Evolutionary conservation across 2,329 filamentous ascomycete genomes (phyloP).

Genomic region (Phyllosticta paracitricarpa): DNA sequence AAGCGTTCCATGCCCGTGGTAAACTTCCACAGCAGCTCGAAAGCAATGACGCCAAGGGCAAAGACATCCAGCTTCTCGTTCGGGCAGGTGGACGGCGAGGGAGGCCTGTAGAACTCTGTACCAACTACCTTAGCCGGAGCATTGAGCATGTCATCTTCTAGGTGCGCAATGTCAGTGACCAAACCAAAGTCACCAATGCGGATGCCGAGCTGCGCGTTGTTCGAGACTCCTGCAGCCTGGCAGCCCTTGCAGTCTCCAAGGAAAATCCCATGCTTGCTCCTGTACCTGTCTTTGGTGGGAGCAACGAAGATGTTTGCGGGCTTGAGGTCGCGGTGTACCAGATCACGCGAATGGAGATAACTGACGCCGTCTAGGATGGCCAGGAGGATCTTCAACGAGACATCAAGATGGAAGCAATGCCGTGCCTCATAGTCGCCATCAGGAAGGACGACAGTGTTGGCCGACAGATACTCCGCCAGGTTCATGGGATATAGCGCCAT

Average conservation of each 20-base stretch:
- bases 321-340: slow-evolving; percentile 59
- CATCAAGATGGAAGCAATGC: slow-evolving; percentile 54
- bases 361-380: slow-evolving; percentile 53
- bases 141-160: slow-evolving; percentile 14
- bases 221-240: slow-evolving; percentile 13
- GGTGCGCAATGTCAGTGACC: slow-evolving; percentile 44
- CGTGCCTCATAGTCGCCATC: slow-evolving; percentile 28
- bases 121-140: slow-evolving; percentile 41
- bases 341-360: slow-evolving; percentile 51
- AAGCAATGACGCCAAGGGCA: slow-evolving; percentile 51
- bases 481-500: slow-evolving; percentile 57
- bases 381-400: slow-evolving; percentile 48
- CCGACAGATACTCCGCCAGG: slow-evolving; percentile 48
- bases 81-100: slow-evolving; percentile 19
- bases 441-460: neutral
- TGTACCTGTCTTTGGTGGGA: slow-evolving; percentile 25
- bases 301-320: slow-evolving; percentile 59
- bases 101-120: slow-evolving; percentile 53
- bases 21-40: slow-evolving; percentile 51
- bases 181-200: slow-evolving; percentile 61
- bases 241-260: slow-evolving; percentile 40
- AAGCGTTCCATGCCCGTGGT: slow-evolving; percentile 29
- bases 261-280: slow-evolving; percentile 37
- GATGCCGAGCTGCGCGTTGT: slow-evolving; percentile 40
- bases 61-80: slow-evolving; percentile 52